These are phyloP conservation scores for Solanum pinnatisectum DNA, from an alignment of 257 asterid genomes.

Conservation along the genomic window DNA sequence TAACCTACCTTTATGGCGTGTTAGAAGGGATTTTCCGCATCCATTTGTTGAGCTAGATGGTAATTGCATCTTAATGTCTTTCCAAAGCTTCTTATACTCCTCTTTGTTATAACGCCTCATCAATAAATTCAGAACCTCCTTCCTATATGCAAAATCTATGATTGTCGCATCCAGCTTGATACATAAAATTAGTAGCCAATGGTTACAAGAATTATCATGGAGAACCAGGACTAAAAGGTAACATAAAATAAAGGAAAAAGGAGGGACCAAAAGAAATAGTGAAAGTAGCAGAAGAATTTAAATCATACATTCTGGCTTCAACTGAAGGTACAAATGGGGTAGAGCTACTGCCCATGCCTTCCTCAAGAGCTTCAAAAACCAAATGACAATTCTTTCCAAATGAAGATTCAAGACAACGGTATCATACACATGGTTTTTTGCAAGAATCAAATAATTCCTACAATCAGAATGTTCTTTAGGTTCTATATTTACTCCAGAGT, in stretches of 20 bases:
- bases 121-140: constrained; percentile 12
- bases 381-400: neutral
- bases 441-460: neutral
- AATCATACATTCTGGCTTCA: constrained; percentile 1
- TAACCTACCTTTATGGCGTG: neutral
- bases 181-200: neutral
- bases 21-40: neutral
- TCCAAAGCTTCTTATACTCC: constrained; percentile 29
- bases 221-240: neutral
- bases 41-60: neutral
- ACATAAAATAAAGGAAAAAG: neutral
- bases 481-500: neutral
- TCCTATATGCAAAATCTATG: constrained; percentile 7
- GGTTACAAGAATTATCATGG: neutral
- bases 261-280: neutral
- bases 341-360: neutral
- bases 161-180: constrained; percentile 19
- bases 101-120: constrained; percentile 13
- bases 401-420: neutral
- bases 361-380: neutral
- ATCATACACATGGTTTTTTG: neutral
- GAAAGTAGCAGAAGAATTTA: neutral
- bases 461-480: neutral
- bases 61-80: neutral
- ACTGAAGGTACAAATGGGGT: constrained; percentile 9